Evolutionary conservation across 495 filamentous ascomycete species (phyloP).

Genomic region (Pyronema domesticum): DNA sequence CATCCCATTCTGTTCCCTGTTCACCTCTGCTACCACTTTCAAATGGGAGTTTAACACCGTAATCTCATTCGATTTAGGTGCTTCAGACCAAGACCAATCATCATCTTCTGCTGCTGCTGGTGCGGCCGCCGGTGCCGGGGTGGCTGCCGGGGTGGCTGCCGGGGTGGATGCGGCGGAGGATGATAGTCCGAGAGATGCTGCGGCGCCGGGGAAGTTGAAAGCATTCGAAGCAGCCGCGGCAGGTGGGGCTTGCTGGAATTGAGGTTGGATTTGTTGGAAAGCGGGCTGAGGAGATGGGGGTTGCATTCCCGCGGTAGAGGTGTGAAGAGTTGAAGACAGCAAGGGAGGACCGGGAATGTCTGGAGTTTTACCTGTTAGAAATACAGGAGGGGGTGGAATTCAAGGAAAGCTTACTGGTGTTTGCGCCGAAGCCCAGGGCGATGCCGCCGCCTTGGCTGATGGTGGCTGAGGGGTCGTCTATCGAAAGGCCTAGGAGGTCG

Average conservation of each 20-base stretch:
- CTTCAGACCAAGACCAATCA: constrained; percentile 87
- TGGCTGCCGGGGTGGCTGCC: constrained; percentile 31
- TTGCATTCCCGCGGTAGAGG: constrained; percentile 34
- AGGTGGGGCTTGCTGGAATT: background rate
- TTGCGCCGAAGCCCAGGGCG: constrained; percentile 60
- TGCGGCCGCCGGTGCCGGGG: constrained; percentile 30
- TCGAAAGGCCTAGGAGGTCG: constrained; percentile 51
- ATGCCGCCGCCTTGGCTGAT: constrained; percentile 68
- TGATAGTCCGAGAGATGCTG: constrained; percentile 28
- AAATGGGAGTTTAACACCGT: constrained; percentile 33
- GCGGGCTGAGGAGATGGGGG: constrained; percentile 34
- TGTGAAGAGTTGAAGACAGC: constrained; percentile 44
- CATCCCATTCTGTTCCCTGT: constrained; percentile 33
- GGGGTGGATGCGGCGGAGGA: constrained; percentile 20
- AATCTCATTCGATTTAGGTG: constrained; percentile 30
- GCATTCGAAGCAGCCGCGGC: background rate
- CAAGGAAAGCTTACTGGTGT: constrained; percentile 34
- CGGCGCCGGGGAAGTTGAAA: constrained; percentile 15
- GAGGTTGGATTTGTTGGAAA: constrained; percentile 5
- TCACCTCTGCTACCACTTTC: constrained; percentile 36
- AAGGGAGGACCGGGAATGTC: constrained; percentile 46
- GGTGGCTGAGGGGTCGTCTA: constrained; percentile 34
- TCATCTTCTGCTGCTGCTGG: constrained; percentile 41
- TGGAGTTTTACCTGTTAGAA: constrained; percentile 9
- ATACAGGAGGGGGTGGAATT: background rate